Conservation (phyloP, 371 early-diverging fungal genomes). For the Coemansia sp. region DNA sequence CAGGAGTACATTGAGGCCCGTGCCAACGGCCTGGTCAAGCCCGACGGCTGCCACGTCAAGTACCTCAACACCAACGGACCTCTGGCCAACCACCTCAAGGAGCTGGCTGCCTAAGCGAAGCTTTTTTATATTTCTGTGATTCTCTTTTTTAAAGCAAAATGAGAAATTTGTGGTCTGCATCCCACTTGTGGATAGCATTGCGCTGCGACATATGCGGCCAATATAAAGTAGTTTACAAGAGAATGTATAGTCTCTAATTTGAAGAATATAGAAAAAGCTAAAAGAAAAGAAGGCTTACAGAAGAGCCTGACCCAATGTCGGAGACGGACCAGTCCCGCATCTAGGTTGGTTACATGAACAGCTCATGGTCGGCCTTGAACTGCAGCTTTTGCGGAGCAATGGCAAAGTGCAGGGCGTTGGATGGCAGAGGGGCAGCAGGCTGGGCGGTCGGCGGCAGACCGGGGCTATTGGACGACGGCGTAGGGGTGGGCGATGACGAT, state of each 20-base stretch:
- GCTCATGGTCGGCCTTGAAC: slow-evolving; percentile 39
- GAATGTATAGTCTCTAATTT: neutral
- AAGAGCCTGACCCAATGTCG: neutral
- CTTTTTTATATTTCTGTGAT: slow-evolving; percentile 4
- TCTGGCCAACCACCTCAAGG: slow-evolving; percentile 66
- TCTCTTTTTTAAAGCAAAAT: neutral
- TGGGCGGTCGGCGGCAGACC: slow-evolving; percentile 12
- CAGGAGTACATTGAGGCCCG: slow-evolving; percentile 89
- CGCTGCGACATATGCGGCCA: too few species aligned
- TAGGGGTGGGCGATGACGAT: slow-evolving; percentile 42
- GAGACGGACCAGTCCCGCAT: too few species aligned
- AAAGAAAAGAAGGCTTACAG: neutral
- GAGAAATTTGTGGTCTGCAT: neutral
- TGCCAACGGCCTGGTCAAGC: slow-evolving; percentile 77
- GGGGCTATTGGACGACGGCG: slow-evolving; percentile 32
- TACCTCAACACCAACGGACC: slow-evolving; percentile 90
- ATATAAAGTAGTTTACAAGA: neutral
- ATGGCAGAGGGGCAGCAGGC: slow-evolving; percentile 1
- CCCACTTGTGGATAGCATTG: neutral
- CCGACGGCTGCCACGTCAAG: slow-evolving; percentile 98
- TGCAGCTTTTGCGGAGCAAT: slow-evolving; percentile 47
- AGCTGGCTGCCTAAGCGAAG: slow-evolving; percentile 45
- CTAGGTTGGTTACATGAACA: slow-evolving; percentile 26
- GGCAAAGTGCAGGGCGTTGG: slow-evolving; percentile 31
- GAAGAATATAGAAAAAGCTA: neutral